Percentiles rank a stretch among this genome's conserved stretches.
Evolutionary conservation across 805 yeast species (phyloP).

Genomic region (Cyberlindnera subsufficiens): DNA sequence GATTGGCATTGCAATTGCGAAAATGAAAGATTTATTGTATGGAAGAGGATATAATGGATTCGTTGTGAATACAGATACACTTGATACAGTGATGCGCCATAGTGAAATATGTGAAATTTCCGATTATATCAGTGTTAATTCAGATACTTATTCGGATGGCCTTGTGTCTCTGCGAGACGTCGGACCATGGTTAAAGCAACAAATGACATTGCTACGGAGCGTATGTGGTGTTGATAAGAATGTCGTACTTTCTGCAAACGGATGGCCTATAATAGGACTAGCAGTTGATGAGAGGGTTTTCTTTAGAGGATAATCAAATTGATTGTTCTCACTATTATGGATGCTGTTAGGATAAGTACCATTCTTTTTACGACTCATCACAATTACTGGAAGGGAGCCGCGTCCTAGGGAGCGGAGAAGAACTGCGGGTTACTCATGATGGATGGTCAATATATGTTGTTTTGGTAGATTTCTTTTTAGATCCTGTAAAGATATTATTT

Average conservation of each 20-base stretch:
- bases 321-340: slow-evolving; percentile 45
- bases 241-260: slow-evolving; percentile 49
- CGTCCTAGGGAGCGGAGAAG: slow-evolving; percentile 53
- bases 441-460: background rate
- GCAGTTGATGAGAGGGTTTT: slow-evolving; percentile 44
- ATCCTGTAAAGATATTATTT: too few species aligned
- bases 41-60: slow-evolving; percentile 45
- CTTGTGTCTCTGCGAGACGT: slow-evolving; percentile 42
- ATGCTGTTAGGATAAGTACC: slow-evolving; percentile 40
- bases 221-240: slow-evolving; percentile 37
- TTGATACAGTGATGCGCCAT: slow-evolving; percentile 48
- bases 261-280: slow-evolving; percentile 63
- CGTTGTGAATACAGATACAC: slow-evolving; percentile 59
- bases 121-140: slow-evolving; percentile 60
- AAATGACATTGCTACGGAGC: slow-evolving; percentile 36
- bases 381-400: slow-evolving; percentile 58
- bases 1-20: slow-evolving; percentile 39
- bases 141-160: slow-evolving; percentile 64
- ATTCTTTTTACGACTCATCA: slow-evolving; percentile 56
- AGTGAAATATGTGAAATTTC: slow-evolving; percentile 46
- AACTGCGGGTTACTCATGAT: slow-evolving; percentile 13
- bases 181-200: slow-evolving; percentile 47
- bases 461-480: background rate
- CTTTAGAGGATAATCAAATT: slow-evolving; percentile 50
- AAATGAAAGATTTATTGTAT: slow-evolving; percentile 40